A percentile compares a stretch with the other conserved stretches of the same genome.
Conservation (phyloP, 225 moss, liverwort and hornwort species). For the Takakia lepidozioides region DNA sequence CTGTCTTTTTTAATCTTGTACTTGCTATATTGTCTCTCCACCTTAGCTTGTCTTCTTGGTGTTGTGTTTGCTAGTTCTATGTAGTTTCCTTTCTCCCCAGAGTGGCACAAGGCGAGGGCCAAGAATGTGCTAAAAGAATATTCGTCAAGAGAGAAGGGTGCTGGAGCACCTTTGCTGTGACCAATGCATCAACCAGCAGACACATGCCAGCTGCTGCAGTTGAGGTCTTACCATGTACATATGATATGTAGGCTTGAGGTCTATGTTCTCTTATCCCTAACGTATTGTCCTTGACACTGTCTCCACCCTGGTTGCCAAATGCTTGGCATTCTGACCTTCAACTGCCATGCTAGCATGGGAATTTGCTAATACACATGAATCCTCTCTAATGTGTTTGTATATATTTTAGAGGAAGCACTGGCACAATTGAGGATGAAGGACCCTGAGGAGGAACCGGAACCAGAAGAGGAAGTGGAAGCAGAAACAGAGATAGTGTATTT, state of each 20-base stretch:
- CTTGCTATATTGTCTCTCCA: background rate
- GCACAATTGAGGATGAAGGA: conserved; percentile 33
- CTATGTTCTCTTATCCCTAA: background rate
- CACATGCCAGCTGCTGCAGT: no score
- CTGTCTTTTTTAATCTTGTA: conserved; percentile 7
- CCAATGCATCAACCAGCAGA: no score
- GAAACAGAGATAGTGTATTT: conserved; percentile 83
- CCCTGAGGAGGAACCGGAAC: conserved; percentile 48
- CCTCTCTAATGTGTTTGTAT: background rate
- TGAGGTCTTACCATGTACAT: background rate
- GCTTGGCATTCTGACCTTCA: no score
- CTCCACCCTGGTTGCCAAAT: background rate
- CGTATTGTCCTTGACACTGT: background rate
- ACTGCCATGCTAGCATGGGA: no score
- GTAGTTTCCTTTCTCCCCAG: no score
- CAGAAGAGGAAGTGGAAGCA: conserved; percentile 59
- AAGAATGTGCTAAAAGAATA: no score
- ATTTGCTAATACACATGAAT: no score
- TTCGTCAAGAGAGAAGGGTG: no score
- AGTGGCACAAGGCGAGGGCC: no score
- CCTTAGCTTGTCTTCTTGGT: background rate
- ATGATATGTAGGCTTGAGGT: background rate
- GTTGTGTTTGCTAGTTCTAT: no score
- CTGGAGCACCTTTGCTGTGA: no score
- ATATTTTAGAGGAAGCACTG: conserved; percentile 78